These are phyloP conservation scores for Colletotrichum spinosum DNA, from an alignment of 2,329 filamentous ascomycete species.

Conservation along the genomic window DNA sequence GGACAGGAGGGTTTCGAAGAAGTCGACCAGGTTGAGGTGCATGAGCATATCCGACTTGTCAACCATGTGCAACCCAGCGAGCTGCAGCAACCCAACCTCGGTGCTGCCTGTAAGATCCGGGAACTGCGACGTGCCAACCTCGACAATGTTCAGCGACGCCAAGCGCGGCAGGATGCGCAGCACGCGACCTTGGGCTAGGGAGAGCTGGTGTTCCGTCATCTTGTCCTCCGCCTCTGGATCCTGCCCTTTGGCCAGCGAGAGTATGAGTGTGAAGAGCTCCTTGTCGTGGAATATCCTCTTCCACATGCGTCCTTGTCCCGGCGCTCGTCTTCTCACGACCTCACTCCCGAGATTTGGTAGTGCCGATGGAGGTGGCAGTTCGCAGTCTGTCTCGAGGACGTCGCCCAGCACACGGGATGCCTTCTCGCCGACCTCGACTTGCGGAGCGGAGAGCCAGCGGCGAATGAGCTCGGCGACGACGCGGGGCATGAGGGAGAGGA, in stretches of 20 bases:
- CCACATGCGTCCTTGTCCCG: constrained; percentile 66
- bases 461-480: constrained; percentile 61
- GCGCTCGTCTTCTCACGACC: constrained; percentile 51
- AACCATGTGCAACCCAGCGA: constrained; percentile 64
- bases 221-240: constrained; percentile 42
- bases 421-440: constrained; percentile 67
- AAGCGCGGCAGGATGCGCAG: constrained; percentile 64
- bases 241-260: constrained; percentile 49
- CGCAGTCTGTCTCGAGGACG: constrained; percentile 67
- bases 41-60: constrained; percentile 61
- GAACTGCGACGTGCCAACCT: constrained; percentile 52
- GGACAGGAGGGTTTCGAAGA: constrained; percentile 63
- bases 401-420: constrained; percentile 63
- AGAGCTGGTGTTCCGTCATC: constrained; percentile 52
- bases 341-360: constrained; percentile 45
- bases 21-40: constrained; percentile 63
- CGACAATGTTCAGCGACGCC: constrained; percentile 57
- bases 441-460: constrained; percentile 64
- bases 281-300: constrained; percentile 60
- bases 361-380: constrained; percentile 41
- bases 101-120: constrained; percentile 45
- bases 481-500: constrained; percentile 61
- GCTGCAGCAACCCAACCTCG: constrained; percentile 59
- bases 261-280: constrained; percentile 58
- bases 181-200: constrained; percentile 64